These are phyloP conservation scores for Claviceps sp. DNA, from an alignment of 2,329 filamentous ascomycete species.

Conservation along the genomic window DNA sequence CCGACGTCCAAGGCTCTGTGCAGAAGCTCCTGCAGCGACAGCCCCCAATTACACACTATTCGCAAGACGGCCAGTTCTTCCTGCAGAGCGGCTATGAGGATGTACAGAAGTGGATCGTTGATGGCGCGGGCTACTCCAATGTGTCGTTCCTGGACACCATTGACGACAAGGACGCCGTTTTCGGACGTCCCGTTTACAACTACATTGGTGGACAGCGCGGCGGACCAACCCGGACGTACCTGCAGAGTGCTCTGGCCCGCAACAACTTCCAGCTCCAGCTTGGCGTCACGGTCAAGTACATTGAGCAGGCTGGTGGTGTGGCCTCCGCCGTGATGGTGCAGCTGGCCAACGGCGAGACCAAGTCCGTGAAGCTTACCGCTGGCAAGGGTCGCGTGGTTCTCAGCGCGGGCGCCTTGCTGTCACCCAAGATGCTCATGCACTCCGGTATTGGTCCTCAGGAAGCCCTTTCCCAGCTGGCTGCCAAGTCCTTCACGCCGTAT, in stretches of 20 bases:
- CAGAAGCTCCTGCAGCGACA: conserved; percentile 29
- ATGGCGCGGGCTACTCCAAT: conserved; percentile 31
- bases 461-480: conserved; percentile 18
- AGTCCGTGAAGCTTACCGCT: conserved; percentile 16
- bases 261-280: conserved; percentile 31
- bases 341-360: conserved; percentile 17
- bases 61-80: conserved; percentile 30
- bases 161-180: conserved; percentile 32
- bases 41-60: conserved; percentile 29
- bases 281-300: conserved; percentile 27
- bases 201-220: conserved; percentile 36
- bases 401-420: conserved; percentile 25
- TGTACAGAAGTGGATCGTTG: conserved; percentile 35
- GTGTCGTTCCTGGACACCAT: conserved; percentile 32
- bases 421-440: conserved; percentile 29
- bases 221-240: conserved; percentile 34
- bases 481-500: conserved; percentile 9
- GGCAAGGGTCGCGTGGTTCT: conserved; percentile 21
- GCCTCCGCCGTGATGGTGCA: conserved; percentile 29
- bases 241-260: conserved; percentile 29
- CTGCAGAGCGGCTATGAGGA: conserved; percentile 29
- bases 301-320: conserved; percentile 24
- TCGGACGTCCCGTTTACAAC: conserved; percentile 33
- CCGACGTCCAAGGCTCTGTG: conserved; percentile 33
- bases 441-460: conserved; percentile 27